phyloP scores from a whole-genome alignment of 106 monocot genomes.

The Dendrobium huoshanense region DNA sequence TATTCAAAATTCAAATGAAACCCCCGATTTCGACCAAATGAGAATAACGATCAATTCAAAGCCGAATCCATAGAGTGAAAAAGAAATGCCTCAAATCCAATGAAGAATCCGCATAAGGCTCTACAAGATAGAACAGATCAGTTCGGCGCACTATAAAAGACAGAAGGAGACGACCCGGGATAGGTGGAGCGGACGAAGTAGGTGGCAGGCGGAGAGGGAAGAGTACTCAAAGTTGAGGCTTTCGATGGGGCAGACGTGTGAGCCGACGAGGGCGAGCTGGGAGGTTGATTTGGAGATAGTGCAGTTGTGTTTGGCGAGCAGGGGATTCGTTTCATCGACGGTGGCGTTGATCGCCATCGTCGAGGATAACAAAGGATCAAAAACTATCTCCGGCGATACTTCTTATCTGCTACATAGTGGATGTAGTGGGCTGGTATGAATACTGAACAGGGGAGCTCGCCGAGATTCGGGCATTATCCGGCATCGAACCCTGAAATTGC shows the following conservation, averaged over 20 bases:
- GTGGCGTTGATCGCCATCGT: neutral
- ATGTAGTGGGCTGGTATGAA: neutral
- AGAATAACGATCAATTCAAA: neutral
- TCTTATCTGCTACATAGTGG: neutral
- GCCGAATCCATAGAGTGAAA: neutral
- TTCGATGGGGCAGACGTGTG: neutral
- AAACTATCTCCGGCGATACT: neutral
- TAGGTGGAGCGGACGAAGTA: neutral
- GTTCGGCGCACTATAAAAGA: neutral
- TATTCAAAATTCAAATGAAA: neutral
- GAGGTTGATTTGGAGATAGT: neutral
- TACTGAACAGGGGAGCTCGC: neutral
- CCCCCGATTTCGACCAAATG: neutral
- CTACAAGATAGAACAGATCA: neutral
- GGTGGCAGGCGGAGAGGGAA: neutral
- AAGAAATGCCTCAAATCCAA: neutral
- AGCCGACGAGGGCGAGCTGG: conserved; percentile 7
- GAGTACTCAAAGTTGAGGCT: conserved; percentile 9
- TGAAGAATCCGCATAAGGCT: neutral
- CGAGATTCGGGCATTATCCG: too few relatives aligned
- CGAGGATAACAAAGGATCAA: neutral
- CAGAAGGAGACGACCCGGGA: neutral
- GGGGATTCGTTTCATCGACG: neutral
- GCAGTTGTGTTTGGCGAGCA: neutral
- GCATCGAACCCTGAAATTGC: too few relatives aligned